Evolutionary conservation across 2,329 filamentous ascomycete species (phyloP).

Genomic region (Ophiosphaerella korrae): DNA sequence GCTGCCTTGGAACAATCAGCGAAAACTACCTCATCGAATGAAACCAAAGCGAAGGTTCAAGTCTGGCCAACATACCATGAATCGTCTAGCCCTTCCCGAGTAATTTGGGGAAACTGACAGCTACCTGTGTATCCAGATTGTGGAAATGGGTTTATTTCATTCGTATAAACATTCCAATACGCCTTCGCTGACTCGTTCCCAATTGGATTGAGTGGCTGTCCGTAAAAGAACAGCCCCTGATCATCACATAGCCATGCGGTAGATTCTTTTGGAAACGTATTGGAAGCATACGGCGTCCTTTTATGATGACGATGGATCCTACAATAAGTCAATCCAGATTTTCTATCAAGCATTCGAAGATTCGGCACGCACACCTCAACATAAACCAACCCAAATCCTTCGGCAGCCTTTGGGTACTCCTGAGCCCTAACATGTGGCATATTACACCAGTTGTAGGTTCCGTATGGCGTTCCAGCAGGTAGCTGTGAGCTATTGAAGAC

Average conservation of each 20-base stretch:
- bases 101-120: constrained; percentile 84
- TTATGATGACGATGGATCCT: constrained; percentile 81
- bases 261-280: constrained; percentile 75
- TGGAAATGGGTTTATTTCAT: constrained; percentile 68
- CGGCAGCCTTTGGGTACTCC: constrained; percentile 64
- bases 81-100: constrained; percentile 71
- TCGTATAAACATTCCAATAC: constrained; percentile 70
- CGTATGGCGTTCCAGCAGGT: constrained; percentile 60
- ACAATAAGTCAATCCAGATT: constrained; percentile 1
- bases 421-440: constrained; percentile 78
- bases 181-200: constrained; percentile 59
- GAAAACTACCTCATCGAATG: too few species aligned
- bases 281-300: constrained; percentile 77
- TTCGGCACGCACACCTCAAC: constrained; percentile 68
- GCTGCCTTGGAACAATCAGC: constrained; percentile 50
- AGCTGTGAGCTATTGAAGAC: constrained; percentile 70
- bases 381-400: constrained; percentile 70
- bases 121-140: constrained; percentile 71
- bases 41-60: too few species aligned
- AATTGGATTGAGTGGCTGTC: constrained; percentile 57
- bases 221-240: constrained; percentile 72
- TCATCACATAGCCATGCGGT: constrained; percentile 76
- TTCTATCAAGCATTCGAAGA: neutral
- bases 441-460: constrained; percentile 80
- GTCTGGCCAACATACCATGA: constrained; percentile 52